phyloP scores from a whole-genome alignment of 495 filamentous ascomycete species.

The Aspergillus panamensis region DNA sequence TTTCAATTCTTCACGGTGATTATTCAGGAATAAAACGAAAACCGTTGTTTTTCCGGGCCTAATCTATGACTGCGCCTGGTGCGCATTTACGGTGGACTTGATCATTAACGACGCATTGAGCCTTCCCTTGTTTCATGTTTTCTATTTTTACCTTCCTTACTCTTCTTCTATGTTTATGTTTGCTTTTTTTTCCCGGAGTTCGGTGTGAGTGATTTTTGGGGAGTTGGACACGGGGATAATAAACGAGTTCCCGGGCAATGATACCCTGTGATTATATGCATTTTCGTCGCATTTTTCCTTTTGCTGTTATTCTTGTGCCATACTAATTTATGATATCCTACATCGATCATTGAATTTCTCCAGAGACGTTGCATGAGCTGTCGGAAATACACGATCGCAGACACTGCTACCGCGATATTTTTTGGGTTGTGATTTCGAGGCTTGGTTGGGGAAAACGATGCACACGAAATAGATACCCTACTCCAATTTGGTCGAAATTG shows the following conservation, averaged over 20 bases:
- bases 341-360: conserved; percentile 8
- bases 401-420: conserved; percentile 13
- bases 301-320: conserved; percentile 20
- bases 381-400: conserved; percentile 18
- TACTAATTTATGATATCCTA: conserved; percentile 29
- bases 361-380: conserved; percentile 15
- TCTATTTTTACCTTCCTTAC: conserved; percentile 16
- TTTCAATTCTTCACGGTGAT: neutral
- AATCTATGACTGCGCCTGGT: conserved; percentile 19
- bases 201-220: conserved; percentile 28
- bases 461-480: conserved; percentile 44
- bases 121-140: conserved; percentile 14
- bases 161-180: neutral
- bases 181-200: conserved; percentile 19
- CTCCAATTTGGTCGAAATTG: conserved; percentile 23
- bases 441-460: conserved; percentile 30
- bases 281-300: conserved; percentile 13
- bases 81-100: conserved; percentile 14
- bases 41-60: neutral
- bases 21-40: neutral
- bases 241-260: conserved; percentile 49
- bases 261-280: conserved; percentile 40
- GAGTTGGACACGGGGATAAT: conserved; percentile 47
- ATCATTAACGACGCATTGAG: conserved; percentile 7
- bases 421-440: conserved; percentile 22